These are phyloP conservation scores for Aureobasidium sp. DNA, from an alignment of 2,329 filamentous ascomycete species.

Conservation along the genomic window DNA sequence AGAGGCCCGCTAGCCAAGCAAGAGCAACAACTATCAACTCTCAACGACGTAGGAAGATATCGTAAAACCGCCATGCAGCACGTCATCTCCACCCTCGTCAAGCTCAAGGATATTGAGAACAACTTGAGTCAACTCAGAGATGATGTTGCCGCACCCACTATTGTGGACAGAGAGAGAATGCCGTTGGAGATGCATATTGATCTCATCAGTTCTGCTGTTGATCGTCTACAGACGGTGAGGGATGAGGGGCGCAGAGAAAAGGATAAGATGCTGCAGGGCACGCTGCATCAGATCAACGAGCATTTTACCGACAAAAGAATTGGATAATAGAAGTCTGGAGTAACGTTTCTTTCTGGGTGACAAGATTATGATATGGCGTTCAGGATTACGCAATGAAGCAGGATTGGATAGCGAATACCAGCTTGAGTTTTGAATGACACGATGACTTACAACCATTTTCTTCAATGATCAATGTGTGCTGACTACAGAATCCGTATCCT, in stretches of 20 bases:
- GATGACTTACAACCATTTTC: too few species aligned
- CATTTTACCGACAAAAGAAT: constrained; percentile 6
- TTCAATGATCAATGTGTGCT: too few species aligned
- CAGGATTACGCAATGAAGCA: neutral
- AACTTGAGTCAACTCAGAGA: constrained; percentile 78
- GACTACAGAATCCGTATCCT: neutral
- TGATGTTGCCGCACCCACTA: constrained; percentile 71
- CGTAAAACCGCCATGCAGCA: constrained; percentile 71
- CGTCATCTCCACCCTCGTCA: constrained; percentile 74
- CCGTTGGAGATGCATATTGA: constrained; percentile 80
- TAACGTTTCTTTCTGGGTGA: neutral
- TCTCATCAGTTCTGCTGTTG: constrained; percentile 76
- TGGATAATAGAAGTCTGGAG: neutral
- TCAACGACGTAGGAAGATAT: constrained; percentile 73
- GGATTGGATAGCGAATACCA: neutral
- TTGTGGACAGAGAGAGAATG: constrained; percentile 56
- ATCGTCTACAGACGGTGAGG: constrained; percentile 73
- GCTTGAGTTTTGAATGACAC: neutral
- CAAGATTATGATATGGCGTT: neutral
- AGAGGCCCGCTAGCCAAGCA: constrained; percentile 65
- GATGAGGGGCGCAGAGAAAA: constrained; percentile 47
- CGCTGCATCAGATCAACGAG: constrained; percentile 20
- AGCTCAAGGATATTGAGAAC: constrained; percentile 77
- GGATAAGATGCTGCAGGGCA: constrained; percentile 22
- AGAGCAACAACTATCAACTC: constrained; percentile 68